Evolutionary conservation across 2,329 filamentous ascomycete species (phyloP).

Genomic region (Aspergillus ibericus): DNA sequence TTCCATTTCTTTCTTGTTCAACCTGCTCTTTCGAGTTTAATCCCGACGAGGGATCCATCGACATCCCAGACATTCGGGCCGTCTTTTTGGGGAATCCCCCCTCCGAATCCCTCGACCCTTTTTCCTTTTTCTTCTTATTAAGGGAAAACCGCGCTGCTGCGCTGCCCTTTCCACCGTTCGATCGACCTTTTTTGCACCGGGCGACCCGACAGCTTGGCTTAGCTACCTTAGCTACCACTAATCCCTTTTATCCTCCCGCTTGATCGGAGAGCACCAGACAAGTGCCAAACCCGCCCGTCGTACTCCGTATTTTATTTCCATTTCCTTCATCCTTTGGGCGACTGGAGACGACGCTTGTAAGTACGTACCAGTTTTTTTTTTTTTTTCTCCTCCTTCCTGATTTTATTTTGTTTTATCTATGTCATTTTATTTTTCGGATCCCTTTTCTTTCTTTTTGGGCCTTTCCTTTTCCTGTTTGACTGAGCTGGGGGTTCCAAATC

Average conservation of each 20-base stretch:
- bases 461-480: background rate
- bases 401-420: background rate
- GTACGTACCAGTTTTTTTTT: constrained; percentile 14
- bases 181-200: constrained; percentile 15
- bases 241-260: constrained; percentile 11
- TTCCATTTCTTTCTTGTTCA: background rate
- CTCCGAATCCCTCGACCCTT: background rate
- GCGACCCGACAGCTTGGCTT: constrained; percentile 26
- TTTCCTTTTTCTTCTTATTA: constrained; percentile 3
- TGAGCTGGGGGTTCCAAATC: background rate
- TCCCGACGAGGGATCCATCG: background rate
- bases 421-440: background rate
- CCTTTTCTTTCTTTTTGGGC: background rate
- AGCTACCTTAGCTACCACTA: constrained; percentile 10
- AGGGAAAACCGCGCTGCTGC: background rate
- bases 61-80: background rate
- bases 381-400: background rate
- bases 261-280: constrained; percentile 14
- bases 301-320: constrained; percentile 12
- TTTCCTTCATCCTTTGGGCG: constrained; percentile 1
- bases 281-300: constrained; percentile 13
- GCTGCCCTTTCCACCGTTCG: constrained; percentile 6
- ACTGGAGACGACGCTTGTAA: background rate
- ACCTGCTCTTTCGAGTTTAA: constrained; percentile 1
- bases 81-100: background rate